Base-by-base conservation (phyloP, 495 filamentous ascomycete genomes). In the Sphaerosporella brunnea region DNA sequence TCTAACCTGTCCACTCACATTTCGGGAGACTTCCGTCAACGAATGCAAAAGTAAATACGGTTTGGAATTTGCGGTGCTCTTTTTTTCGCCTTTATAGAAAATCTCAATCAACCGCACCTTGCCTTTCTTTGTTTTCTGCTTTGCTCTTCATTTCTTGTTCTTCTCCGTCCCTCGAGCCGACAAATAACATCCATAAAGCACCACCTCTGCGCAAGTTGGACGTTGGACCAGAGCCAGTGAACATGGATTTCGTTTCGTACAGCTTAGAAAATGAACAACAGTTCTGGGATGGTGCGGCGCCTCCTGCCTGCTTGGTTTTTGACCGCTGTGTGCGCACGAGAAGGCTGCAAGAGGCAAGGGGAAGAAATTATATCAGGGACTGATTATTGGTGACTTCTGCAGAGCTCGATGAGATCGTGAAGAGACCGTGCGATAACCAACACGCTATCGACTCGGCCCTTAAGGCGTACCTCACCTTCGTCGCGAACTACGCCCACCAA, bases 341-440 rank as follows among this genome's bases (percentile, higher is more conserved):
- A n/a, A n/a, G n/a, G n/a, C n/a, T n/a, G n/a, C n/a, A n/a, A n/a
- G n/a, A n/a, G n/a, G n/a, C n/a, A n/a, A n/a, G n/a, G n/a, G n/a
- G n/a, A n/a, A n/a, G n/a, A n/a, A n/a, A n/a, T n/a, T n/a, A n/a
- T n/a, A n/a, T n/a, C n/a, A n/a, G n/a, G n/a, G n/a, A n/a, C n/a
- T n/a, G n/a, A n/a, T n/a, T n/a, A n/a, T n/a, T n/a, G n/a, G n/a
- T n/a, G n/a, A n/a, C n/a, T n/a, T n/a, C n/a, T n/a, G n/a, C 59
- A 95, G 88, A 85, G 64, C 73, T 97, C 60, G 74, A 83, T 62
- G 74, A 78, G 45, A 83, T 88, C 53, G 73, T 93, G 41, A 74
- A 80, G 37, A 69, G 71, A 35, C 68, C 73, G 49, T 92, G 82
- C 65, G 66, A 75, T 32, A 74, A 75, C 40, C 73, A 90, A 66